Conservation (phyloP, 2,329 filamentous ascomycete genomes). For the Venturia nashicola region DNA sequence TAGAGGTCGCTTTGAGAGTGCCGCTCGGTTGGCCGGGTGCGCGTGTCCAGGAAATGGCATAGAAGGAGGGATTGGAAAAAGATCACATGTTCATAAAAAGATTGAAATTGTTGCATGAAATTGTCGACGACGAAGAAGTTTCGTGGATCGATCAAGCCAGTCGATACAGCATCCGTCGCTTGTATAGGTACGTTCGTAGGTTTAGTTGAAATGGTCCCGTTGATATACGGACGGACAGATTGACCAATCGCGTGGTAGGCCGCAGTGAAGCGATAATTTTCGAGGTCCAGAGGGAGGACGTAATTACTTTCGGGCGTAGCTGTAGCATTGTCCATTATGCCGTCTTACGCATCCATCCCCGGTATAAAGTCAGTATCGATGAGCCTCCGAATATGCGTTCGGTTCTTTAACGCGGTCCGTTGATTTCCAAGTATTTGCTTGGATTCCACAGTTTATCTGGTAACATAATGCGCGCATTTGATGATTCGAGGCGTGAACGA, state of each 20-base stretch:
- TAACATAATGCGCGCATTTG: conserved; percentile 23
- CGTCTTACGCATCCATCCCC: not conserved
- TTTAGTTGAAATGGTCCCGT: conserved; percentile 19
- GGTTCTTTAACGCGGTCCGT: conserved; percentile 14
- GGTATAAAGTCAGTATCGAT: conserved; percentile 17
- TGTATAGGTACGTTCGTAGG: conserved; percentile 17
- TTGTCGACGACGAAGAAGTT: conserved; percentile 14
- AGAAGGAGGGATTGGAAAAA: conserved; percentile 22
- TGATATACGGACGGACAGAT: conserved; percentile 23
- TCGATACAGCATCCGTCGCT: conserved; percentile 13
- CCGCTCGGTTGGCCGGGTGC: not conserved
- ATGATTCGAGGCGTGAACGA: conserved; percentile 21
- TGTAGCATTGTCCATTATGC: conserved; percentile 11
- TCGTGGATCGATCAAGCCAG: conserved; percentile 18
- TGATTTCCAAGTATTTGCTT: conserved; percentile 19
- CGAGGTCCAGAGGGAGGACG: conserved; percentile 16
- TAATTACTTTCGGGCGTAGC: conserved; percentile 16
- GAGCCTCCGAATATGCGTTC: conserved; percentile 19
- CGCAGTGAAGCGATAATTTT: conserved; percentile 21
- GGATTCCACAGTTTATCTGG: conserved; percentile 24
- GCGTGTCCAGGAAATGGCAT: not conserved
- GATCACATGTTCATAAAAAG: conserved; percentile 25
- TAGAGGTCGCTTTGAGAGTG: not conserved
- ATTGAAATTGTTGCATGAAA: conserved; percentile 18
- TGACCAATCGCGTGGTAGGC: conserved; percentile 22